These are phyloP conservation scores for Discostella pseudostelligera DNA, from an alignment of 108 stramenopile genomes.

Conservation along the genomic window DNA sequence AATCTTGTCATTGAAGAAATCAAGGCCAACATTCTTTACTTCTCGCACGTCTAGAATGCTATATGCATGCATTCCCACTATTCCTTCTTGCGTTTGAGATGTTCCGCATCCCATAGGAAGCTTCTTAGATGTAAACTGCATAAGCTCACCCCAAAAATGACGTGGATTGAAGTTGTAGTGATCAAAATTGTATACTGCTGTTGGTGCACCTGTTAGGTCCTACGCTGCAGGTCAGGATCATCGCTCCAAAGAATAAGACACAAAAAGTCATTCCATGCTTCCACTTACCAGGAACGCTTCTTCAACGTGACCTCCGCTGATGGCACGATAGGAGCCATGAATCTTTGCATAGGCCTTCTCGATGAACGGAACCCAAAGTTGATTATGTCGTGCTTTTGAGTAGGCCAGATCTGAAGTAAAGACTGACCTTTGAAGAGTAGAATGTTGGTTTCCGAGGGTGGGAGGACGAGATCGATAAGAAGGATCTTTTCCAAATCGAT, in stretches of 20 bases:
- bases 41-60: constrained; percentile 88
- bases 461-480: constrained; percentile 21
- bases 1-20: constrained; percentile 62
- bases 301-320: constrained; percentile 81
- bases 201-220: constrained; percentile 85
- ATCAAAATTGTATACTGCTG: constrained; percentile 59
- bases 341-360: constrained; percentile 97
- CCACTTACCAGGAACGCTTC: constrained; percentile 64
- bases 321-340: constrained; percentile 76
- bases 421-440: constrained; percentile 27
- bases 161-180: constrained; percentile 52
- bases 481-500: constrained; percentile 38
- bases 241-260: not conserved
- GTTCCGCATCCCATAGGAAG: constrained; percentile 85
- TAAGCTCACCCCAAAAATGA: constrained; percentile 60
- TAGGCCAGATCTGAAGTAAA: constrained; percentile 60
- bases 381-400: constrained; percentile 60
- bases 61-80: constrained; percentile 94
- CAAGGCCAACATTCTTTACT: constrained; percentile 55
- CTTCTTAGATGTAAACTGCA: constrained; percentile 48
- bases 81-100: constrained; percentile 53
- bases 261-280: not conserved
- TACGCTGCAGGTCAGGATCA: not conserved
- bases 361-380: constrained; percentile 94
- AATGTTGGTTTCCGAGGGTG: not conserved